A percentile compares a stretch with the other conserved stretches of the same genome.
Conservation (phyloP, 768 basidiomycete genomes). For the Psilocybe azurescens region DNA sequence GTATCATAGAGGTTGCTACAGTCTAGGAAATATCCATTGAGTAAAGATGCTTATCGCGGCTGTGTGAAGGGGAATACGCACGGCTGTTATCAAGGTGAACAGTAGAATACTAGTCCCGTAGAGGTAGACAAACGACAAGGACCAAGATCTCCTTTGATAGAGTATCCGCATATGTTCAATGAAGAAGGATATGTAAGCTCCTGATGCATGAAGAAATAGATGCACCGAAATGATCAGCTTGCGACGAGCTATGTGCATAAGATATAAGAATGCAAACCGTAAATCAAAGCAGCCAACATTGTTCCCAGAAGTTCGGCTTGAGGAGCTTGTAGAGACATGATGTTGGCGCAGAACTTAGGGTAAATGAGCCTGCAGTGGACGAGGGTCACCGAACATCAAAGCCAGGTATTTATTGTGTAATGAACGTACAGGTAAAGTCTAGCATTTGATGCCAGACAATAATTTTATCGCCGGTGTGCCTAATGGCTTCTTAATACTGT, state of each 20-base stretch:
- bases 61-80: background rate
- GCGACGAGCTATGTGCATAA: background rate
- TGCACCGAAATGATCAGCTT: background rate
- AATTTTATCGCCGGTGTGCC: too few relatives aligned
- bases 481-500: too few relatives aligned
- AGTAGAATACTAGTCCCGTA: slow-evolving; percentile 7
- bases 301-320: slow-evolving; percentile 1
- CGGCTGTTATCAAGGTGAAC: slow-evolving; percentile 7
- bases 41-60: background rate
- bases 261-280: background rate
- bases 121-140: slow-evolving; percentile 1
- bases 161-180: slow-evolving; percentile 8
- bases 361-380: background rate
- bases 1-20: background rate
- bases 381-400: too few relatives aligned
- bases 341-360: background rate
- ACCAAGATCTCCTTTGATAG: slow-evolving; percentile 4
- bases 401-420: too few relatives aligned
- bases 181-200: slow-evolving; percentile 2
- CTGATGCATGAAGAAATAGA: background rate
- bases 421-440: too few relatives aligned
- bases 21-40: background rate
- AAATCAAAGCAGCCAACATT: background rate
- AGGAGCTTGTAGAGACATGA: background rate
- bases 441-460: too few relatives aligned